Base-by-base conservation (phyloP, 805 yeast species). In the Dipodascopsis tothii region DNA sequence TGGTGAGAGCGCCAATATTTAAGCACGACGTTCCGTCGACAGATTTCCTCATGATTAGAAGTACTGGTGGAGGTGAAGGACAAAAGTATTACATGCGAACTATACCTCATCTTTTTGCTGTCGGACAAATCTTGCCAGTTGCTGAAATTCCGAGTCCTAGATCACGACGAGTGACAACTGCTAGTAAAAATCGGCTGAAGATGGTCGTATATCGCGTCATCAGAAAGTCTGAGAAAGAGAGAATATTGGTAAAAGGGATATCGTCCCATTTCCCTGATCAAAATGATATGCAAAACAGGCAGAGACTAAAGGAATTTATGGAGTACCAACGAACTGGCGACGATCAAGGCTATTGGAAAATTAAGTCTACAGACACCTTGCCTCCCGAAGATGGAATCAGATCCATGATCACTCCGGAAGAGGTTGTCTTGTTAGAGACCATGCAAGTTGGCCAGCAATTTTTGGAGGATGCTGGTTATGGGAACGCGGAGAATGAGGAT, bases 81-180 rank as follows among this genome's bases (percentile, higher is more conserved):
- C 83, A 78, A 50, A 71, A 78, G 42, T 85, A 77, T 57, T 88
- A 69, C 56, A 58, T 92, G 51, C 72, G 94, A 51, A 70, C 70
- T 17, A 72, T 92, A 20, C 80, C 80, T 40, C 78, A 80, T 59
- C 59, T 84, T 38, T 92, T 86, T 61, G 78, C 86, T 0, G 95
- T 88, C 11, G 98, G 98, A 1, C 95, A 92, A 59, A 75, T 84
- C 0, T 79, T 86, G 54, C 98, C 98, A 1, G 95, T 86, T 2
- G 84, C 84, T 37, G 96, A 86, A 57, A 81, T 92, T 27, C 98
- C 98, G 0, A 96, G 97, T 1, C 98, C 98, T 2, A 96, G 92
- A 60, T 86, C 96, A 1, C 75, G 98, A 62, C 87, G 86, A 57
- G 96, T 88, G 19, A 88, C 97, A 0, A 81, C 95, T 2, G 88